These are phyloP conservation scores for Prunus dulcis DNA, from an alignment of 306 rosid genomes.

Conservation along the genomic window DNA sequence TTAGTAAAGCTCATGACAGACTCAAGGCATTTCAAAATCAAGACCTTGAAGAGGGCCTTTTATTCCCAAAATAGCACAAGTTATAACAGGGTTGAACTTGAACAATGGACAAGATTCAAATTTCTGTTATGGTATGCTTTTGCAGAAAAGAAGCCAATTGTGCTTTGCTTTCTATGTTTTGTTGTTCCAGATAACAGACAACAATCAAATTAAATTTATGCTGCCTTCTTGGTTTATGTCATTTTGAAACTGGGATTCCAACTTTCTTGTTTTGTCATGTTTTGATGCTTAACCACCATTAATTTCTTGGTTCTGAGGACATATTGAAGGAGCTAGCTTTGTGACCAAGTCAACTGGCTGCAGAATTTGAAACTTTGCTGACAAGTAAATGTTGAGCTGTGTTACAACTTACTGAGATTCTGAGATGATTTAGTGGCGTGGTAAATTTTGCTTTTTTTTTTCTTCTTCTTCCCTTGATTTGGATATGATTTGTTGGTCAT, in stretches of 20 bases:
- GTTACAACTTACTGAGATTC: background rate
- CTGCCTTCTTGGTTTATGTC: background rate
- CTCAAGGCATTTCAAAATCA: slow-evolving; percentile 3
- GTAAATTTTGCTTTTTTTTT: background rate
- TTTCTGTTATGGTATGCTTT: background rate
- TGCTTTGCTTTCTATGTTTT: background rate
- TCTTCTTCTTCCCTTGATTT: background rate
- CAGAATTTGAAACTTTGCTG: no score
- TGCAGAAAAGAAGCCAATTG: background rate
- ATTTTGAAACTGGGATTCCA: background rate
- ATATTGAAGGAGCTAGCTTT: no score
- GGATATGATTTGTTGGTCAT: background rate
- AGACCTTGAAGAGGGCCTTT: slow-evolving; percentile 9
- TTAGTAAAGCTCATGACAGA: slow-evolving; percentile 2
- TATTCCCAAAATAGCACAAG: slow-evolving; percentile 16
- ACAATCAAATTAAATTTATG: background rate
- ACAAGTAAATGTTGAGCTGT: no score
- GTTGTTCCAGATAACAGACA: background rate
- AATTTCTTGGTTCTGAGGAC: no score
- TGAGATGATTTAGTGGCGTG: background rate
- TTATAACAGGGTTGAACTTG: background rate
- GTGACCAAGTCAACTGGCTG: no score
- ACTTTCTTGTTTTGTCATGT: no score
- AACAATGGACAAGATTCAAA: background rate
- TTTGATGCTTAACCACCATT: no score